phyloP scores from a whole-genome alignment of 441 rosid species.

The Erysimum cheiri region DNA sequence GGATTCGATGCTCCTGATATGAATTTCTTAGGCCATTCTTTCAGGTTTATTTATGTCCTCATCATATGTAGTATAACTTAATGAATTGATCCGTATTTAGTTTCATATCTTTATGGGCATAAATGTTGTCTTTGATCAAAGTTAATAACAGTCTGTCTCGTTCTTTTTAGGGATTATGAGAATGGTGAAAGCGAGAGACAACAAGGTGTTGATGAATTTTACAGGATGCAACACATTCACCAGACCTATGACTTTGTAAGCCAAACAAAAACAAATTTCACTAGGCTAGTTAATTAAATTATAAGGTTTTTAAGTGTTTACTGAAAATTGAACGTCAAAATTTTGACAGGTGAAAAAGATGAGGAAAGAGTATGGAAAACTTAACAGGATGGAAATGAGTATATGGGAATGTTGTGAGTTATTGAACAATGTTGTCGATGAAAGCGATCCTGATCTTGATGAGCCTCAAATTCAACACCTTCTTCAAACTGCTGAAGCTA shows the following conservation, averaged over 20 bases:
- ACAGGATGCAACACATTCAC: conserved; percentile 59
- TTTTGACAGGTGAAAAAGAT: conserved; percentile 49
- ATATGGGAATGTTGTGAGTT: conserved; percentile 74
- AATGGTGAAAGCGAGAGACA: conserved; percentile 53
- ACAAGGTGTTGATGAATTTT: conserved; percentile 59
- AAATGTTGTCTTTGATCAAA: background rate
- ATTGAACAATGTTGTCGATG: conserved; percentile 58
- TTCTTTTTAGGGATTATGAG: conserved; percentile 54
- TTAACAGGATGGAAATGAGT: conserved; percentile 59
- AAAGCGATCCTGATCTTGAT: conserved; percentile 65
- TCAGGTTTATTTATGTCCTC: conserved; percentile 44
- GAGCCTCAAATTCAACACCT: conserved; percentile 76
- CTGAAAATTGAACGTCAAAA: background rate
- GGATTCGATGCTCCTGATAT: conserved; percentile 55
- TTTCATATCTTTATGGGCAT: background rate
- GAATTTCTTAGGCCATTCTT: conserved; percentile 58
- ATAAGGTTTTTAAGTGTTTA: background rate
- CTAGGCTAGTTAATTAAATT: background rate
- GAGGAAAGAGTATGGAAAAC: conserved; percentile 57
- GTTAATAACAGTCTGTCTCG: background rate
- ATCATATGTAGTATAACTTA: background rate
- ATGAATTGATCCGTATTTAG: background rate
- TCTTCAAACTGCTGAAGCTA: conserved; percentile 67
- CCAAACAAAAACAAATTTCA: background rate
- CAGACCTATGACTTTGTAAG: conserved; percentile 66